These are phyloP conservation scores for Backusella parvicylindrica DNA, from an alignment of 192 early-diverging fungal genomes.

Conservation along the genomic window DNA sequence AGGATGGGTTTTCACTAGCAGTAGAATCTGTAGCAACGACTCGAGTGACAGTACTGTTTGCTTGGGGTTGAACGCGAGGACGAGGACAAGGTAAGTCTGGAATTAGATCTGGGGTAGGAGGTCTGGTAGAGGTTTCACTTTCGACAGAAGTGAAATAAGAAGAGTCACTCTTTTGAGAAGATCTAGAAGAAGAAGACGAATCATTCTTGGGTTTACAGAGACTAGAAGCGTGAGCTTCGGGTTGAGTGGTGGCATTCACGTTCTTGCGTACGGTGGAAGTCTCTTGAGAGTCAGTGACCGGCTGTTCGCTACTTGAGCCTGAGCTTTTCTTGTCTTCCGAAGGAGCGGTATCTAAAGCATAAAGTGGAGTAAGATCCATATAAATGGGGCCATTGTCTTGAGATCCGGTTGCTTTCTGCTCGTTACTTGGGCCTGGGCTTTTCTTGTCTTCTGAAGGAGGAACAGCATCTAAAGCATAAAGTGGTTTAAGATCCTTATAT, in stretches of 20 bases:
- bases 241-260: background rate
- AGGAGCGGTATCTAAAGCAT: background rate
- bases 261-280: background rate
- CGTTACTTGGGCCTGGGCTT: no score
- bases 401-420: no score
- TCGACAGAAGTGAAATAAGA: background rate
- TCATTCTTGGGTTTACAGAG: background rate
- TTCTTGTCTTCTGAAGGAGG: no score
- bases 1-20: no score
- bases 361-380: background rate
- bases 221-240: background rate
- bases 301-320: background rate
- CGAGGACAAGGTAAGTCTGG: no score
- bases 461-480: no score
- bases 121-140: background rate
- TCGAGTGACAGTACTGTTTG: background rate
- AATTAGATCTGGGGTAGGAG: background rate
- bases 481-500: background rate
- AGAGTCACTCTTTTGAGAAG: background rate
- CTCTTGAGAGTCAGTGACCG: background rate
- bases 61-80: background rate
- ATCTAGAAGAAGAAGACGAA: background rate
- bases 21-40: background rate
- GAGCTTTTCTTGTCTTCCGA: background rate
- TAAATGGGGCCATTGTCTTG: background rate